Evolutionary conservation across 2,329 filamentous ascomycete species (phyloP).

Genomic region (Pseudovirgaria hyperparasitica): DNA sequence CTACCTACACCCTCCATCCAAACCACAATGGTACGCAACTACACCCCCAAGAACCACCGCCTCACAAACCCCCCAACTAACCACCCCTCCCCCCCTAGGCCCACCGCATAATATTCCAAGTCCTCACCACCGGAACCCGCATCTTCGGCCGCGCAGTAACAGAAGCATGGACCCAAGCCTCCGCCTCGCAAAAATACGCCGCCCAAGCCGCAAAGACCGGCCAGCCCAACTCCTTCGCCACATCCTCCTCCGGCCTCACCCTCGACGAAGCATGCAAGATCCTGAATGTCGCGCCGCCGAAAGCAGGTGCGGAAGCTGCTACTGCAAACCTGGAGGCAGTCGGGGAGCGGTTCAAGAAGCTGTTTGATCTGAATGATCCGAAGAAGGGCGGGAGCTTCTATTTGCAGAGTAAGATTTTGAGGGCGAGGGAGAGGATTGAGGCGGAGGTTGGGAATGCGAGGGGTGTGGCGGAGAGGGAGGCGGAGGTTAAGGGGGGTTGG

Average conservation of each 20-base stretch:
- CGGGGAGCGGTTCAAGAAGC: constrained; percentile 77
- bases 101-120: constrained; percentile 87
- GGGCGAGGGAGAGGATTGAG: constrained; percentile 86
- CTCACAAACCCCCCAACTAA: constrained; percentile 10
- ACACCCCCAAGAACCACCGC: too few relatives aligned
- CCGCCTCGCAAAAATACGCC: constrained; percentile 72
- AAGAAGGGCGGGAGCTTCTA: constrained; percentile 97
- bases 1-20: too few relatives aligned
- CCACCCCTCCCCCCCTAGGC: constrained; percentile 43
- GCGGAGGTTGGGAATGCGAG: constrained; percentile 63
- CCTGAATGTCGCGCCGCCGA: constrained; percentile 83
- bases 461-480: constrained; percentile 60
- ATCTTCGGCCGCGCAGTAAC: constrained; percentile 86
- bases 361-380: constrained; percentile 91
- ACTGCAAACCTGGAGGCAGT: constrained; percentile 68
- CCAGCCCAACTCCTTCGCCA: constrained; percentile 40
- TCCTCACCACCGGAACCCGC: constrained; percentile 78
- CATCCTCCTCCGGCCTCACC: constrained; percentile 59
- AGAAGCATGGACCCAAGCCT: constrained; percentile 92
- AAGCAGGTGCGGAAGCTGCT: constrained; percentile 63
- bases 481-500: constrained; percentile 74
- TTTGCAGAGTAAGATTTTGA: constrained; percentile 88
- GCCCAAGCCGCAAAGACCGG: constrained; percentile 53
- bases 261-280: constrained; percentile 97
- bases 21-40: constrained; percentile 15